Evolutionary conservation across 306 rosid genomes (phyloP).

Genomic region (Lotus japonicus): DNA sequence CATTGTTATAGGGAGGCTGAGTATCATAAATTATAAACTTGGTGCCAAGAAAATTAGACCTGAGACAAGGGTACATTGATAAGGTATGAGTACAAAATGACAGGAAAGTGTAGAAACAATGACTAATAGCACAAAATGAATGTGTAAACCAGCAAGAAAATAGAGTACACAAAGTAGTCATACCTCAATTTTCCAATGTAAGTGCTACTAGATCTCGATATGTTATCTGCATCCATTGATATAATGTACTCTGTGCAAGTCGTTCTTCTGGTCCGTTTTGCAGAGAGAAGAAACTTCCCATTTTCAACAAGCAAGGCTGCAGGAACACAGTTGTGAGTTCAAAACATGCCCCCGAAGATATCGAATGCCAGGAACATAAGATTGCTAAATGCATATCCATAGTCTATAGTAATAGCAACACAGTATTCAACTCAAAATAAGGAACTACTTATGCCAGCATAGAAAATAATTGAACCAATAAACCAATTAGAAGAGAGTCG

Average conservation of each 20-base stretch:
- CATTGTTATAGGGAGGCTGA: conserved; percentile 70
- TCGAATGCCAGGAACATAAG: not conserved
- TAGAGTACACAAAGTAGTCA: not conserved
- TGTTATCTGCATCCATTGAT: conserved; percentile 85
- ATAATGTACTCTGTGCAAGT: conserved; percentile 92
- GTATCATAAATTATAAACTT: conserved; percentile 91
- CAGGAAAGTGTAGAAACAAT: not conserved
- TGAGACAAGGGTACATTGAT: conserved; percentile 27
- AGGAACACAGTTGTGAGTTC: conserved; percentile 18
- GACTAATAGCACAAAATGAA: not conserved
- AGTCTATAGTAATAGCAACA: not conserved
- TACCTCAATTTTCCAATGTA: conserved; percentile 95
- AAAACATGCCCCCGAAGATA: not conserved
- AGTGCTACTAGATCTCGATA: conserved; percentile 81
- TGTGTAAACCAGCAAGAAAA: not conserved
- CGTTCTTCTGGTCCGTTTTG: conserved; percentile 81
- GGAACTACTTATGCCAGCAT: not conserved
- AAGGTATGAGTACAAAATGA: not conserved
- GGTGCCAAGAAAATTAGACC: conserved; percentile 97
- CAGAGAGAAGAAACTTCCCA: conserved; percentile 96
- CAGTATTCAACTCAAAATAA: not conserved
- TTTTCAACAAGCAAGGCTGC: conserved; percentile 93
- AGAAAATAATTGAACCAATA: not conserved
- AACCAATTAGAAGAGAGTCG: not conserved
- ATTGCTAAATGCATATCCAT: not conserved